A percentile compares a stretch with the other conserved stretches of the same genome.
Evolutionary conservation across 345 rosid genomes (phyloP).

Genomic region (Gynandropsis gynandra): DNA sequence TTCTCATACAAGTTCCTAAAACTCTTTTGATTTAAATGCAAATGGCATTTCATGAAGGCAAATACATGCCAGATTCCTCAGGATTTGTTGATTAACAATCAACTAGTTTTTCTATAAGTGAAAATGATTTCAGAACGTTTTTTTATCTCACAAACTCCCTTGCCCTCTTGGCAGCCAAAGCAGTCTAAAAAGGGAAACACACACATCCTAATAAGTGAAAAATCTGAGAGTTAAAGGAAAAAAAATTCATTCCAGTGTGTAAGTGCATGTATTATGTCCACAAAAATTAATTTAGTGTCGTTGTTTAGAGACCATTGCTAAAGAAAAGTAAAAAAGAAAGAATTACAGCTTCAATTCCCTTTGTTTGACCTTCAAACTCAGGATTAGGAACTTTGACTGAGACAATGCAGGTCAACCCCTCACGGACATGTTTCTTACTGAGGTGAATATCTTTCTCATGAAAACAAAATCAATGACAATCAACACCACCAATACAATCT

Average conservation of each 20-base stretch:
- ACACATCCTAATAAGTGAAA: slow-evolving; percentile 1
- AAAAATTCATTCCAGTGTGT: not conserved
- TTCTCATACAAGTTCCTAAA: too few species aligned
- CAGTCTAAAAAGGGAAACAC: slow-evolving; percentile 56
- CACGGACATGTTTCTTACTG: slow-evolving; percentile 95
- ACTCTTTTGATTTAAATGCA: too few species aligned
- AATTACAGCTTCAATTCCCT: slow-evolving; percentile 40
- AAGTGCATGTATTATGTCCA: slow-evolving; percentile 6
- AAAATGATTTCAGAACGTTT: slow-evolving; percentile 78
- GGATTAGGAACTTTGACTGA: slow-evolving; percentile 98
- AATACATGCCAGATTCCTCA: slow-evolving; percentile 95
- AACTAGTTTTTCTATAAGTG: slow-evolving; percentile 96
- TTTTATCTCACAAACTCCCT: slow-evolving; percentile 92
- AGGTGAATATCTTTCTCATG: slow-evolving; percentile 89
- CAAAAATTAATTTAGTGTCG: not conserved
- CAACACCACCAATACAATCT: not conserved
- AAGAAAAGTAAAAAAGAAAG: not conserved
- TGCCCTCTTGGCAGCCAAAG: slow-evolving; percentile 96
- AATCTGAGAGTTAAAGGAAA: not conserved
- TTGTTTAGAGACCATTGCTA: slow-evolving; percentile 4
- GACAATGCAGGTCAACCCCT: slow-evolving; percentile 87
- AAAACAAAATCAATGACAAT: slow-evolving; percentile 17
- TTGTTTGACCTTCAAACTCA: slow-evolving; percentile 99
- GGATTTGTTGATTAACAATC: slow-evolving; percentile 93
- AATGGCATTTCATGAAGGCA: too few species aligned